These are phyloP conservation scores for Ascochyta rabiei DNA, from an alignment of 2,329 filamentous ascomycete species.

Conservation along the genomic window DNA sequence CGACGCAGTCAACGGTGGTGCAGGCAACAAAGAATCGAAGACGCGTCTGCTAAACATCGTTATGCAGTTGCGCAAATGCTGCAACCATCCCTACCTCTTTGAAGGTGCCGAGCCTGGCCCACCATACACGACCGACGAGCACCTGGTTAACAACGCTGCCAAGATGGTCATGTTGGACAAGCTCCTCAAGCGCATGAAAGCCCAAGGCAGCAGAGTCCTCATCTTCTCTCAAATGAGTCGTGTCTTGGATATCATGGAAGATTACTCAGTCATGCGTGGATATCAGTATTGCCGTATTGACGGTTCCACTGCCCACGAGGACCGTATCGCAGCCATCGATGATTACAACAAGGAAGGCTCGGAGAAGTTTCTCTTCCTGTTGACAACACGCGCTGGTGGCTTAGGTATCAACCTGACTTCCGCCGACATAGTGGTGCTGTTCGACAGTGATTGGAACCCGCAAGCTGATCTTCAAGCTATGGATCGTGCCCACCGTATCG, in stretches of 20 bases:
- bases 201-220: slow-evolving; percentile 89
- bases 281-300: slow-evolving; percentile 98
- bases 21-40: slow-evolving; percentile 96
- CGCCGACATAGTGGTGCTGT: slow-evolving; percentile 94
- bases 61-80: slow-evolving; percentile 99
- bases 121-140: slow-evolving; percentile 97
- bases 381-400: slow-evolving; percentile 94
- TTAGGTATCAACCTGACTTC: slow-evolving; percentile 95
- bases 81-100: slow-evolving; percentile 97
- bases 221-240: slow-evolving; percentile 99
- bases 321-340: slow-evolving; percentile 95
- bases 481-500: slow-evolving; percentile 98
- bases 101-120: slow-evolving; percentile 96
- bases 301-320: slow-evolving; percentile 93
- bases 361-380: slow-evolving; percentile 85
- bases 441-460: slow-evolving; percentile 98
- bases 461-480: slow-evolving; percentile 98
- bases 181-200: slow-evolving; percentile 80
- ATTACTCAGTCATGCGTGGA: slow-evolving; percentile 95
- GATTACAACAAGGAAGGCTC: slow-evolving; percentile 97
- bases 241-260: slow-evolving; percentile 93
- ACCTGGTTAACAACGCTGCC: slow-evolving; percentile 88
- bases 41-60: slow-evolving; percentile 97
- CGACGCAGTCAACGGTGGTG: slow-evolving; percentile 95
- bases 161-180: slow-evolving; percentile 99